phyloP scores from a whole-genome alignment of 768 basidiomycete genomes.

The Macrocybe gigantea region DNA sequence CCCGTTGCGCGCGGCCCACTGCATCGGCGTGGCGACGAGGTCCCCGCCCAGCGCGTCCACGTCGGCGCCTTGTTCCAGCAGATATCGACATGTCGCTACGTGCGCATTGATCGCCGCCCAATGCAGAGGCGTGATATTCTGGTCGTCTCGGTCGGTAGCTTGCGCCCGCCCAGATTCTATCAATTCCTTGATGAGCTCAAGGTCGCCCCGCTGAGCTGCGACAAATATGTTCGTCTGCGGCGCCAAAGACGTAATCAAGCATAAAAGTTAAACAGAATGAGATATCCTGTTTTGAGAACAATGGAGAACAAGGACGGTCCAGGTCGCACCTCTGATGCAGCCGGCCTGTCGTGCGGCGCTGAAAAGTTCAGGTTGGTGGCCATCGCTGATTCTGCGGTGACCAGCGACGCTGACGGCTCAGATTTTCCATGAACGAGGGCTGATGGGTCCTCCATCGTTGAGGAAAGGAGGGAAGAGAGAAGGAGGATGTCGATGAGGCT shows the following conservation, averaged over 20 bases:
- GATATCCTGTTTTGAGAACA: not conserved
- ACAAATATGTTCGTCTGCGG: conserved; percentile 64
- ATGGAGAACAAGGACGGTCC: not conserved
- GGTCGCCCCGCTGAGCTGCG: conserved; percentile 85
- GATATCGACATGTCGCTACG: conserved; percentile 77
- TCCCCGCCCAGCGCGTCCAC: conserved; percentile 95
- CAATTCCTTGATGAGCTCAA: conserved; percentile 54
- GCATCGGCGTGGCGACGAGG: conserved; percentile 89
- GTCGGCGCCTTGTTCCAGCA: conserved; percentile 90
- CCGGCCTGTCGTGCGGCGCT: conserved; percentile 25
- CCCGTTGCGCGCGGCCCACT: conserved; percentile 97
- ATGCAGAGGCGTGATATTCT: conserved; percentile 93
- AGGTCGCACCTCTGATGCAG: conserved; percentile 32
- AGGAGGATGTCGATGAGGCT: too few species aligned
- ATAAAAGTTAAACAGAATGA: not conserved
- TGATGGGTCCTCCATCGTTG: conserved; percentile 30
- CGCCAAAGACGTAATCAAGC: not conserved
- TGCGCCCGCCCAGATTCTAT: conserved; percentile 65
- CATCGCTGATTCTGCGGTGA: conserved; percentile 40
- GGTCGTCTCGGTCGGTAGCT: conserved; percentile 76
- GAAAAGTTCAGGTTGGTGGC: conserved; percentile 42
- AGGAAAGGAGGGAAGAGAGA: conserved; percentile 1
- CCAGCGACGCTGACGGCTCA: conserved; percentile 41
- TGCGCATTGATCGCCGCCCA: conserved; percentile 99
- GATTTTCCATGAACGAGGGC: conserved; percentile 39